Conservation (phyloP, 495 filamentous ascomycete species). For the Podospora bellae-mahoneyi region DNA sequence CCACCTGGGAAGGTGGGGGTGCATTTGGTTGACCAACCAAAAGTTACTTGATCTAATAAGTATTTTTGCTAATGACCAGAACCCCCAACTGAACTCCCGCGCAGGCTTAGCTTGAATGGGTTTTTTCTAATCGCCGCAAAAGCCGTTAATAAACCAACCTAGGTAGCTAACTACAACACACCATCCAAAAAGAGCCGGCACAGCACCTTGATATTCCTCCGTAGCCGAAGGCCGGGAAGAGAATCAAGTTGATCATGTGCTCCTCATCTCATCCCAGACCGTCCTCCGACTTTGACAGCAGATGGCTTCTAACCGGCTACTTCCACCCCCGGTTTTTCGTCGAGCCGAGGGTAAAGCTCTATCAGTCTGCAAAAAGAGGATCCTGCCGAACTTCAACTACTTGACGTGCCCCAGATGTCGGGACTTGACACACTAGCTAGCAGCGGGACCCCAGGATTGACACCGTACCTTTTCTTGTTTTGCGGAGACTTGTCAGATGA, state of each 20-base stretch:
- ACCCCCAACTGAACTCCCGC: slow-evolving; percentile 16
- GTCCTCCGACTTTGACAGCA: background rate
- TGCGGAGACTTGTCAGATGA: background rate
- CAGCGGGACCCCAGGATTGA: background rate
- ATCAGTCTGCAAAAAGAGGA: background rate
- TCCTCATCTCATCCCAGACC: background rate
- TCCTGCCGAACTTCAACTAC: background rate
- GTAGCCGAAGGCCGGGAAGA: background rate
- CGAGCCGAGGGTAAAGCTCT: slow-evolving; percentile 27
- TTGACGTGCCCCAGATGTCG: slow-evolving; percentile 19
- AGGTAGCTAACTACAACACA: background rate
- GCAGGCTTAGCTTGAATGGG: background rate
- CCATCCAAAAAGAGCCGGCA: background rate
- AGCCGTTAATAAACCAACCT: slow-evolving; percentile 17
- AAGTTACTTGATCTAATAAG: slow-evolving; percentile 8
- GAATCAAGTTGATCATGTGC: background rate
- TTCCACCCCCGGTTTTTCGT: slow-evolving; percentile 16
- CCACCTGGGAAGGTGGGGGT: background rate
- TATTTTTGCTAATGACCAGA: slow-evolving; percentile 15
- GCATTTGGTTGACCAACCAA: slow-evolving; percentile 13
- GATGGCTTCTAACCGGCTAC: slow-evolving; percentile 8
- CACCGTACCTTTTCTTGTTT: background rate
- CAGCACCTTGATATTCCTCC: background rate
- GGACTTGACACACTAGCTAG: slow-evolving; percentile 10
- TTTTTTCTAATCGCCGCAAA: slow-evolving; percentile 1